Conservation (phyloP, 345 rosid species). For the Noccaea caerulescens region DNA sequence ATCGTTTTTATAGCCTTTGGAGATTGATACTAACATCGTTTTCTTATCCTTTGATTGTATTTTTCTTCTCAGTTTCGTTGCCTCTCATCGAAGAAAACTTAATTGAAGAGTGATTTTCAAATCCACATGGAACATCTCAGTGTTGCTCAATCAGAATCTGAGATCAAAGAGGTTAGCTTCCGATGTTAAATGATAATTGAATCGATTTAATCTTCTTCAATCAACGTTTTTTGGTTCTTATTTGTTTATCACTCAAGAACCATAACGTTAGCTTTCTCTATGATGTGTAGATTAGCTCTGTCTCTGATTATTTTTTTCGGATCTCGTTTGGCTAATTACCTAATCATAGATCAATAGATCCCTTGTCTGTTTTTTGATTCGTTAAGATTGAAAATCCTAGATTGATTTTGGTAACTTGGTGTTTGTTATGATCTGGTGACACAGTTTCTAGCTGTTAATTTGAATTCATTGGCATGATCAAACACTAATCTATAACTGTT, state of each 20-base stretch:
- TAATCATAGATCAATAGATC: constrained; percentile 20
- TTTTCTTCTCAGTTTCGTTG: constrained; percentile 29
- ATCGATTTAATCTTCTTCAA: neutral
- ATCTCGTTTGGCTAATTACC: constrained; percentile 22
- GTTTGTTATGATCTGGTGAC: constrained; percentile 26
- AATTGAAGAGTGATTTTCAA: constrained; percentile 23
- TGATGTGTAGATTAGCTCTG: constrained; percentile 24
- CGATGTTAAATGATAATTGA: constrained; percentile 15
- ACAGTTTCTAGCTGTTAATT: neutral
- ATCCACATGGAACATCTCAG: constrained; percentile 29
- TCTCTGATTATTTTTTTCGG: constrained; percentile 8
- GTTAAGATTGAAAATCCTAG: neutral
- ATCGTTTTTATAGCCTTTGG: neutral
- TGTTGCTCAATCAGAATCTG: constrained; percentile 43
- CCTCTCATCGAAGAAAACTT: constrained; percentile 28
- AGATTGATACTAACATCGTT: constrained; percentile 2
- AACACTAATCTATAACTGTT: constrained; percentile 5
- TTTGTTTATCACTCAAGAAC: neutral
- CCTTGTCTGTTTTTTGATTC: neutral
- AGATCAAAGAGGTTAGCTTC: constrained; percentile 64
- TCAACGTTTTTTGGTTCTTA: neutral
- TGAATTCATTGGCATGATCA: constrained; percentile 5
- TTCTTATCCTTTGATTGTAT: constrained; percentile 17
- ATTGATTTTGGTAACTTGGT: neutral
- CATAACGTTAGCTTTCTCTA: neutral